Conservation (phyloP, 1,139 yeast genomes). For the Debaryomycetaceae sp. region DNA sequence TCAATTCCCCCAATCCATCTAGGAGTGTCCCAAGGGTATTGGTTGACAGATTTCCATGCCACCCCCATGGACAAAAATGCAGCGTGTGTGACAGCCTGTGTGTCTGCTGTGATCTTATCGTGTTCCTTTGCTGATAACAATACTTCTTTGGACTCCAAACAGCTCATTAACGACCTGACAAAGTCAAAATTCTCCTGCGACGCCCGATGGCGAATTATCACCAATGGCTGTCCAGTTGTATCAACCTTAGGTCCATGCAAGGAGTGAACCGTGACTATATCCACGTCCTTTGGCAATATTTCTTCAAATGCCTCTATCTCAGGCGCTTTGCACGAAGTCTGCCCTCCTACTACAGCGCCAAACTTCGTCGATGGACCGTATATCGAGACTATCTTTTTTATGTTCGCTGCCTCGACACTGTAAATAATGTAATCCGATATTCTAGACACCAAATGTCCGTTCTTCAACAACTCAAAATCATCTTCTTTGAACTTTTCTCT, state of each 20-base stretch:
- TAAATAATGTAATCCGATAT: slow-evolving; percentile 78
- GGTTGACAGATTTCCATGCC: slow-evolving; percentile 83
- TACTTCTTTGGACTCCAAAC: slow-evolving; percentile 78
- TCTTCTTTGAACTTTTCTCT: slow-evolving; percentile 39
- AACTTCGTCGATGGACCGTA: slow-evolving; percentile 88
- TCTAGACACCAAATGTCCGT: slow-evolving; percentile 84
- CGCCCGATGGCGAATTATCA: slow-evolving; percentile 74
- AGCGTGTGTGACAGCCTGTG: slow-evolving; percentile 98
- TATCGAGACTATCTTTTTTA: slow-evolving; percentile 61
- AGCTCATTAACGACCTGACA: slow-evolving; percentile 62
- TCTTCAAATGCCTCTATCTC: slow-evolving; percentile 85
- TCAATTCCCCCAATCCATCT: slow-evolving; percentile 93
- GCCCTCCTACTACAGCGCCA: slow-evolving; percentile 96
- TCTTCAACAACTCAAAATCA: slow-evolving; percentile 52
- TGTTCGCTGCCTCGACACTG: slow-evolving; percentile 86
- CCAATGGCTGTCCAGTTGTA: slow-evolving; percentile 90
- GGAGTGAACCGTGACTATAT: slow-evolving; percentile 85
- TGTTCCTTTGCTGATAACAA: slow-evolving; percentile 79
- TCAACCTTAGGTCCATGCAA: slow-evolving; percentile 92
- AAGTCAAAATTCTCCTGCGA: slow-evolving; percentile 51
- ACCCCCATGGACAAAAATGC: slow-evolving; percentile 96
- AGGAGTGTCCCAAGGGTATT: slow-evolving; percentile 91
- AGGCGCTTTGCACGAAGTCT: slow-evolving; percentile 90
- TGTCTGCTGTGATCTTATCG: slow-evolving; percentile 93
- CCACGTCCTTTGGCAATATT: slow-evolving; percentile 69